phyloP scores from a whole-genome alignment of 768 basidiomycete genomes.

The Lactarius deliciosus region DNA sequence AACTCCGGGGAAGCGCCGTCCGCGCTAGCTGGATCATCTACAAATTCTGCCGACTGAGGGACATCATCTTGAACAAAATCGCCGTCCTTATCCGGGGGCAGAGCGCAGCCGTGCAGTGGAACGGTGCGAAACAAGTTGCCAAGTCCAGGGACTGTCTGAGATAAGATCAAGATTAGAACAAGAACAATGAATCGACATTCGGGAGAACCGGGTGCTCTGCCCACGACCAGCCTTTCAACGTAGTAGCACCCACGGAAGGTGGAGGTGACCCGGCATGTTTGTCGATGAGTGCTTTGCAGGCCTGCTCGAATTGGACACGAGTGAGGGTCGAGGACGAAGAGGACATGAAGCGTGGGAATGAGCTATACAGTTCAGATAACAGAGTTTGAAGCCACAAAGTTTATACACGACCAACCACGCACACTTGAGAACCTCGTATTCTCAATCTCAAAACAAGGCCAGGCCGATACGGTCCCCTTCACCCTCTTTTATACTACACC shows the following conservation, averaged over 20 bases:
- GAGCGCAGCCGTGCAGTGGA: slow-evolving; percentile 18
- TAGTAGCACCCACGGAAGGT: background rate
- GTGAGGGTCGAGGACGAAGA: slow-evolving; percentile 48
- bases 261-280: slow-evolving; percentile 30
- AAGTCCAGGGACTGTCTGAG: slow-evolving; percentile 34
- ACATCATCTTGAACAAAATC: slow-evolving; percentile 15
- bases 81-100: slow-evolving; percentile 6
- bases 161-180: slow-evolving; percentile 22
- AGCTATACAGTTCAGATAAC: slow-evolving; percentile 48
- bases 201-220: slow-evolving; percentile 47
- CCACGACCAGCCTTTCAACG: slow-evolving; percentile 55
- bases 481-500: slow-evolving; percentile 39
- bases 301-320: slow-evolving; percentile 57
- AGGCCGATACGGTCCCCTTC: slow-evolving; percentile 48
- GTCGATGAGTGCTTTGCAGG: slow-evolving; percentile 53
- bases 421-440: slow-evolving; percentile 27
- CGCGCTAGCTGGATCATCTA: slow-evolving; percentile 39
- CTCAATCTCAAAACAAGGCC: slow-evolving; percentile 47
- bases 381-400: slow-evolving; percentile 64
- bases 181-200: background rate
- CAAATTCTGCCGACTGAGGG: slow-evolving; percentile 25
- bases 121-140: slow-evolving; percentile 37
- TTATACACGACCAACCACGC: slow-evolving; percentile 21
- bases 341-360: slow-evolving; percentile 29
- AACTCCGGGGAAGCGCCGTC: slow-evolving; percentile 36